These are phyloP conservation scores for Chrysoporthe puriensis DNA, from an alignment of 2,329 filamentous ascomycete genomes.

Conservation along the genomic window DNA sequence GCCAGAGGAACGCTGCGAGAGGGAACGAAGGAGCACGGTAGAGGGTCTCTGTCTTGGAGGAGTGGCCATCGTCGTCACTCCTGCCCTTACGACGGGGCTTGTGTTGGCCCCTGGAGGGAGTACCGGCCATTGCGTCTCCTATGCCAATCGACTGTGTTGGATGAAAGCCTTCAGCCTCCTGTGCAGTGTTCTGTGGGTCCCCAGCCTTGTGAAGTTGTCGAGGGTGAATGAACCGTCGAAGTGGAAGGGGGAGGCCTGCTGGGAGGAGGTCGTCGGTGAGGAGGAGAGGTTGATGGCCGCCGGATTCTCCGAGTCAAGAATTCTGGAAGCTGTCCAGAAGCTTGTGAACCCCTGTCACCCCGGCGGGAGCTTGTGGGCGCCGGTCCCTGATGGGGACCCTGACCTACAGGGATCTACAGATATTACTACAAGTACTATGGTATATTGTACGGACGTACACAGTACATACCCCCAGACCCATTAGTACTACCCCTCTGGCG, in stretches of 20 bases:
- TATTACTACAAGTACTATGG: constrained; percentile 12
- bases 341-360: constrained; percentile 22
- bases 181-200: background rate
- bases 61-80: constrained; percentile 44
- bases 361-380: constrained; percentile 15
- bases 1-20: constrained; percentile 92
- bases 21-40: constrained; percentile 76
- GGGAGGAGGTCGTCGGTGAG: constrained; percentile 8
- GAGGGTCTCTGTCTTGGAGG: constrained; percentile 47
- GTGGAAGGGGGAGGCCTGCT: constrained; percentile 8
- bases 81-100: constrained; percentile 63
- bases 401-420: background rate
- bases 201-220: background rate
- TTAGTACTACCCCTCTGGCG: no score
- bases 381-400: constrained; percentile 13
- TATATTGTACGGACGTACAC: background rate
- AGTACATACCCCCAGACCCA: background rate
- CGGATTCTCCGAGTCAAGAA: constrained; percentile 2
- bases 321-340: constrained; percentile 28
- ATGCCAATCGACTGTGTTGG: background rate
- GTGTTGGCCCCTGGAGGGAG: constrained; percentile 54
- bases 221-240: background rate
- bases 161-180: background rate
- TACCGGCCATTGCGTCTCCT: constrained; percentile 47
- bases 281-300: constrained; percentile 11